These are phyloP conservation scores for Neoboletus subvelutipes DNA, from an alignment of 768 basidiomycete species.

Conservation along the genomic window DNA sequence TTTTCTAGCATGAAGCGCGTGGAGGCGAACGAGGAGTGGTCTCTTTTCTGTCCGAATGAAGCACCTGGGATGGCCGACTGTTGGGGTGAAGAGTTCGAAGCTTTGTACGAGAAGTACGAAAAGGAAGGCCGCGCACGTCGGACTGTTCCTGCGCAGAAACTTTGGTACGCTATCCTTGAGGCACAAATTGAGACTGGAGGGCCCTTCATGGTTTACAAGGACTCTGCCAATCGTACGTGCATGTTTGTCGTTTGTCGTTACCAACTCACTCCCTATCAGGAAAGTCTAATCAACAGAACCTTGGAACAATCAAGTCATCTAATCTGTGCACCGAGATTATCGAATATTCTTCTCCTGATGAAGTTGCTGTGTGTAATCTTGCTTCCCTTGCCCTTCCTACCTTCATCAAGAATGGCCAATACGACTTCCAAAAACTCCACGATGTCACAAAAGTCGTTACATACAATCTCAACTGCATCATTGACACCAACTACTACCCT, in stretches of 20 bases:
- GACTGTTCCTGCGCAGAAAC: constrained; percentile 89
- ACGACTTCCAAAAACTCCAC: constrained; percentile 95
- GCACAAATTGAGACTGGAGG: constrained; percentile 97
- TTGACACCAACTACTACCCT: constrained; percentile 95
- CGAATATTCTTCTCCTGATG: constrained; percentile 96
- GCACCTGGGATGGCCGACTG: constrained; percentile 89
- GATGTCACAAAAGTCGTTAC: constrained; percentile 92
- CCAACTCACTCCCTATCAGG: constrained; percentile 40
- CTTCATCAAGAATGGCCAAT: constrained; percentile 77
- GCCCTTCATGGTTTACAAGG: constrained; percentile 99
- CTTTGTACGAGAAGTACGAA: constrained; percentile 84
- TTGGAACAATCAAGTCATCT: constrained; percentile 98
- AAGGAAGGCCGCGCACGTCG: constrained; percentile 83
- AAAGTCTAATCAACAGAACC: constrained; percentile 98
- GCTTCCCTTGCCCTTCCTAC: constrained; percentile 95
- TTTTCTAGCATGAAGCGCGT: constrained; percentile 89
- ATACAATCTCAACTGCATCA: constrained; percentile 90
- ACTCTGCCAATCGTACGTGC: constrained; percentile 81
- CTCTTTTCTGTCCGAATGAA: constrained; percentile 97
- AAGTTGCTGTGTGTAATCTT: constrained; percentile 97
- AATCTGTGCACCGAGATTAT: constrained; percentile 99
- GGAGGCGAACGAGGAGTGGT: constrained; percentile 86
- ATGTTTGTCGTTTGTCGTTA: neutral
- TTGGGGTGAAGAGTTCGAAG: constrained; percentile 87
- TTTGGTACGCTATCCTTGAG: constrained; percentile 97